Evolutionary conservation across 2,329 filamentous ascomycete species (phyloP).

Genomic region (Colletotrichum musicola): DNA sequence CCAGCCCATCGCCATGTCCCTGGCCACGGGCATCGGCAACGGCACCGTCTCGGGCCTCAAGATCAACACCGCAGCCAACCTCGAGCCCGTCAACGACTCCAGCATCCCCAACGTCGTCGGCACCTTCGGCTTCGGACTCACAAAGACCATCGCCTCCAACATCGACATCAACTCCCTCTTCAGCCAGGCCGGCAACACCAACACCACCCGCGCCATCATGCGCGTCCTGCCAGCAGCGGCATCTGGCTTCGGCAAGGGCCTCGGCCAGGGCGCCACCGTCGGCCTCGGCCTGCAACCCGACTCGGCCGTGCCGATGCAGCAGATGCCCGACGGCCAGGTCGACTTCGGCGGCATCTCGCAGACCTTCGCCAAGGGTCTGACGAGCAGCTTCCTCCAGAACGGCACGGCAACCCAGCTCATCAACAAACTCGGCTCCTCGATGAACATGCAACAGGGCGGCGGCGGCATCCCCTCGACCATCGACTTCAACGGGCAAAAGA

Average conservation of each 20-base stretch:
- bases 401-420: conserved; percentile 46
- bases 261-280: conserved; percentile 44
- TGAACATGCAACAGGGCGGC: conserved; percentile 7
- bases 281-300: conserved; percentile 47
- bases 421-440: conserved; percentile 20
- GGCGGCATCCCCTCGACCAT: conserved; percentile 40
- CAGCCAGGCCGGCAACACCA: conserved; percentile 34
- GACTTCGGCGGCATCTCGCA: conserved; percentile 43
- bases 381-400: conserved; percentile 49
- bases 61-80: conserved; percentile 35
- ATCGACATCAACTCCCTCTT: conserved; percentile 42
- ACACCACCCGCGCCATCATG: conserved; percentile 37
- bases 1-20: conserved; percentile 40
- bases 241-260: conserved; percentile 45
- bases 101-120: conserved; percentile 42
- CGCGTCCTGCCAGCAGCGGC: conserved; percentile 43
- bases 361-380: conserved; percentile 46
- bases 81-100: conserved; percentile 40
- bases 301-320: conserved; percentile 31
- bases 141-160: conserved; percentile 43
- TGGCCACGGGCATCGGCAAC: conserved; percentile 43
- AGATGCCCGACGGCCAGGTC: conserved; percentile 41
- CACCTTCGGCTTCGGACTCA: conserved; percentile 46
- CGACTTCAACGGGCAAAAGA: conserved; percentile 29
- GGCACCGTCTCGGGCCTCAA: conserved; percentile 43